Conservation (phyloP, 2,329 filamentous ascomycete species). For the Ceratocystis cacaofunesta region DNA sequence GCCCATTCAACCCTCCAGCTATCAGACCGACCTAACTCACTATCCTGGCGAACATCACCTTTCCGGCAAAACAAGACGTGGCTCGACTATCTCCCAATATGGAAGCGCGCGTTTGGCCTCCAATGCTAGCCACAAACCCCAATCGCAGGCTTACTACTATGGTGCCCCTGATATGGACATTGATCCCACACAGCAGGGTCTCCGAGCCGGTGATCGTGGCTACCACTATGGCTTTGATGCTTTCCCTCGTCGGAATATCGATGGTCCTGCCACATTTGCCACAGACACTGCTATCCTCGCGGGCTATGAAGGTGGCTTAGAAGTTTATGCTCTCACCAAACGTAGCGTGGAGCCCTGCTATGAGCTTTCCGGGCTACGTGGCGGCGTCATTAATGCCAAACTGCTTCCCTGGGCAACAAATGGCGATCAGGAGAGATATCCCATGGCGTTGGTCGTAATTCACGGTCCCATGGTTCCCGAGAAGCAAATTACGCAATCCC, state of each 20-base stretch:
- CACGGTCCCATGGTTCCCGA: slow-evolving; percentile 53
- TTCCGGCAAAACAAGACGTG: neutral
- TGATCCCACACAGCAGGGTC: slow-evolving; percentile 42
- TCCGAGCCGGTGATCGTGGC: slow-evolving; percentile 51
- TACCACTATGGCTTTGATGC: slow-evolving; percentile 74
- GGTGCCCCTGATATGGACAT: slow-evolving; percentile 60
- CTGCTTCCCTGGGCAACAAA: slow-evolving; percentile 55
- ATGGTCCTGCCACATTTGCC: slow-evolving; percentile 26
- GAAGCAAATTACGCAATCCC: slow-evolving; percentile 22
- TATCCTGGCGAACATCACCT: slow-evolving; percentile 20
- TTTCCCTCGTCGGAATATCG: slow-evolving; percentile 31
- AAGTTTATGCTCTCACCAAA: slow-evolving; percentile 59
- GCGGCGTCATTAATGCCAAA: slow-evolving; percentile 68
- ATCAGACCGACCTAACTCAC: slow-evolving; percentile 32
- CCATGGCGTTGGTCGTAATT: slow-evolving; percentile 63
- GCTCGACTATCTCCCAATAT: slow-evolving; percentile 28
- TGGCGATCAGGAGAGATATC: slow-evolving; percentile 35
- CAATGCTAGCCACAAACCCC: slow-evolving; percentile 48
- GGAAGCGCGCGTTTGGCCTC: slow-evolving; percentile 37
- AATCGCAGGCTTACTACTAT: slow-evolving; percentile 65
- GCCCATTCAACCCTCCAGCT: slow-evolving; percentile 33
- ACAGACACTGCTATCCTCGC: slow-evolving; percentile 55
- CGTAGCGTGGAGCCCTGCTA: slow-evolving; percentile 55
- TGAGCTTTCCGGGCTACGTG: slow-evolving; percentile 60
- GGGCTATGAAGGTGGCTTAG: slow-evolving; percentile 66